Evolutionary conservation across 140 eudicot genomes (phyloP), one percentile per base, ranked within the genome.

Genomic region (Flaveria floridana): DNA sequence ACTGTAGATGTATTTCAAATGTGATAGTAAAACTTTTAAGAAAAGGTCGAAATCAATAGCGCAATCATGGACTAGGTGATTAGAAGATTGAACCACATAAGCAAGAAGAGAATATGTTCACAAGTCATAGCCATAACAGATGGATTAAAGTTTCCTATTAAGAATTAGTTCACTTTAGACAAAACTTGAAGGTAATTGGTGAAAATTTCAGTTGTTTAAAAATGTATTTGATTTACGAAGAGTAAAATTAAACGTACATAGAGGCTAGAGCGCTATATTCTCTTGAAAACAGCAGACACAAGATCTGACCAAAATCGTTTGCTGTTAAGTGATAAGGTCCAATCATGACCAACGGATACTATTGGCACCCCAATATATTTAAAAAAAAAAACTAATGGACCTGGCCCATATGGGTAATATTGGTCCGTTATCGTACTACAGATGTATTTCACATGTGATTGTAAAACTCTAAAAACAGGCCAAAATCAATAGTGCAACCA

Each of bases 81-180:
- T 37, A 51, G 47, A 55, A 74, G 50, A 62, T 23, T 23, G 63
- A 2, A 74, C n/a, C 30, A 47, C 16, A 14, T 23, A 74, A 42
- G 77, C 42, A 64, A 53, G 53, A 64, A 61, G 61, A 63, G 72
- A 48, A 50, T 62, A 9, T 3, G 37, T 72, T 25, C 68, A 78
- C 51, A 47, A 47, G 53, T 47, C 16, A 12, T 47, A 47, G 53
- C 16, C 16, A 12, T 47, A 47, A 47, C 53, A 47, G 16, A 11
- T 47, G 14, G 53, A 25, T 13, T 64, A 51, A n/a, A 53, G 4
- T 64, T 51, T 65, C n/a, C 62, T 13, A 52, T 47, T 2, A 5
- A 30, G 37, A 30, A 30, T 30, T 30, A 30, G 37, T 30, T 3
- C 37, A 30, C 37, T 30, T 30, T 30, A 30, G 37, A 30, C 37